These are phyloP conservation scores for Cucumis hystrix DNA, from an alignment of 306 rosid genomes.

Conservation along the genomic window DNA sequence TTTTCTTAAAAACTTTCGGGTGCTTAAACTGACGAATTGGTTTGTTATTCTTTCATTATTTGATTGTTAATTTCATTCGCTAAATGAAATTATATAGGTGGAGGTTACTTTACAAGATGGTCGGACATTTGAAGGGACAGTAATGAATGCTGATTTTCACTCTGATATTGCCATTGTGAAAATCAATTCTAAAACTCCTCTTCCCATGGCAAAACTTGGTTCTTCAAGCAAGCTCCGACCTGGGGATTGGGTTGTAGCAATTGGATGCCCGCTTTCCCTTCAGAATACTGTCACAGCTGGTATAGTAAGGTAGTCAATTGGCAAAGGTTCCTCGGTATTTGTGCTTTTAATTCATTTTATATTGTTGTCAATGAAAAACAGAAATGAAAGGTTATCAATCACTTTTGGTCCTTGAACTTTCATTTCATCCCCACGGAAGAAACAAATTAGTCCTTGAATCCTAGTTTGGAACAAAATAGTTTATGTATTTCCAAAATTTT, in stretches of 20 bases:
- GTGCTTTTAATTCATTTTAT: background rate
- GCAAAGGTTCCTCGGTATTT: background rate
- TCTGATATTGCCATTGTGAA: slow-evolving; percentile 83
- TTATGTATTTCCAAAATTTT: too few species aligned
- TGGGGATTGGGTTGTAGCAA: slow-evolving; percentile 83
- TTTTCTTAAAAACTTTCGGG: background rate
- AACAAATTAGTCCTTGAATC: too few species aligned
- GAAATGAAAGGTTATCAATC: too few species aligned
- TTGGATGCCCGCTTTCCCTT: slow-evolving; percentile 86
- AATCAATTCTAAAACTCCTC: slow-evolving; percentile 67
- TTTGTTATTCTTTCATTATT: slow-evolving; percentile 1
- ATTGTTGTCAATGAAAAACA: background rate
- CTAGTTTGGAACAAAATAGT: too few species aligned
- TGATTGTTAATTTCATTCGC: background rate
- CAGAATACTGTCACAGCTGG: slow-evolving; percentile 93
- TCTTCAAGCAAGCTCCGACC: slow-evolving; percentile 72
- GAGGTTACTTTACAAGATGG: slow-evolving; percentile 90
- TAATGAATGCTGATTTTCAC: slow-evolving; percentile 66
- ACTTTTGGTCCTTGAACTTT: too few species aligned
- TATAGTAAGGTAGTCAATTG: slow-evolving; percentile 53
- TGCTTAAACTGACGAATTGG: background rate
- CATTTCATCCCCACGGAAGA: too few species aligned
- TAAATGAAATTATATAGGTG: slow-evolving; percentile 29
- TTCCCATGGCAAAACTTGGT: slow-evolving; percentile 73
- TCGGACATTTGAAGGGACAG: slow-evolving; percentile 62